Percentiles rank a stretch among this genome's conserved stretches.
These are phyloP conservation scores for Plasmodium chabaudi DNA, from an alignment of 169 alveolate genomes.

Conservation along the genomic window DNA sequence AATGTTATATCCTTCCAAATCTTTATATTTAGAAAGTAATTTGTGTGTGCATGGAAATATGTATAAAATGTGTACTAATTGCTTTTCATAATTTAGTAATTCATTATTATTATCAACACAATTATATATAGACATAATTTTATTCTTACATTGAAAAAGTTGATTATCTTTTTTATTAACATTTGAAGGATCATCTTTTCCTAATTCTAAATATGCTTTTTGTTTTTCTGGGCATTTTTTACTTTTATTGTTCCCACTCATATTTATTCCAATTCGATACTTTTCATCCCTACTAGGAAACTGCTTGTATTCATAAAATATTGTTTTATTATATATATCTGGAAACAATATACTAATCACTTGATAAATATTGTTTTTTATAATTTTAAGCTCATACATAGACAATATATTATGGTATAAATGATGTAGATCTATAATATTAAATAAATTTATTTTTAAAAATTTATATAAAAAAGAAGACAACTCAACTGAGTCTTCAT, in stretches of 20 bases:
- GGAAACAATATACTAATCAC: slow-evolving; percentile 45
- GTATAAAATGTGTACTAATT: slow-evolving; percentile 50
- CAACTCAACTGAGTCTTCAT: slow-evolving; percentile 63
- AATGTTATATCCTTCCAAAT: slow-evolving; percentile 51
- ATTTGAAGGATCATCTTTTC: not conserved
- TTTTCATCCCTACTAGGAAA: not conserved
- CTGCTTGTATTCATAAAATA: slow-evolving; percentile 20
- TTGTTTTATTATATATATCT: slow-evolving; percentile 18
- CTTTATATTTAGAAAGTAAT: slow-evolving; percentile 52
- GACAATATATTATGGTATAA: slow-evolving; percentile 36
- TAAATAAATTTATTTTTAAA: slow-evolving; percentile 58
- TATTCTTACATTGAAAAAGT: slow-evolving; percentile 12
- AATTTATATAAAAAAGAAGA: slow-evolving; percentile 47
- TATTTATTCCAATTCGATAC: not conserved
- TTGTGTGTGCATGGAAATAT: slow-evolving; percentile 64
- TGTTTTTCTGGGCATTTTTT: not conserved
- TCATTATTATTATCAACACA: slow-evolving; percentile 21
- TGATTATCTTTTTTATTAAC: not conserved
- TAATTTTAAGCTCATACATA: slow-evolving; percentile 50
- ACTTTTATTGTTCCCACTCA: not conserved
- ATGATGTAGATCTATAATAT: slow-evolving; percentile 62
- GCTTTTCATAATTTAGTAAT: slow-evolving; percentile 48
- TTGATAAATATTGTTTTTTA: slow-evolving; percentile 32
- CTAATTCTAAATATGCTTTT: not conserved
- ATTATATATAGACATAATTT: slow-evolving; percentile 40